These are phyloP conservation scores for Juglanconis oblonga DNA, from an alignment of 2,329 filamentous ascomycete genomes.

Conservation along the genomic window DNA sequence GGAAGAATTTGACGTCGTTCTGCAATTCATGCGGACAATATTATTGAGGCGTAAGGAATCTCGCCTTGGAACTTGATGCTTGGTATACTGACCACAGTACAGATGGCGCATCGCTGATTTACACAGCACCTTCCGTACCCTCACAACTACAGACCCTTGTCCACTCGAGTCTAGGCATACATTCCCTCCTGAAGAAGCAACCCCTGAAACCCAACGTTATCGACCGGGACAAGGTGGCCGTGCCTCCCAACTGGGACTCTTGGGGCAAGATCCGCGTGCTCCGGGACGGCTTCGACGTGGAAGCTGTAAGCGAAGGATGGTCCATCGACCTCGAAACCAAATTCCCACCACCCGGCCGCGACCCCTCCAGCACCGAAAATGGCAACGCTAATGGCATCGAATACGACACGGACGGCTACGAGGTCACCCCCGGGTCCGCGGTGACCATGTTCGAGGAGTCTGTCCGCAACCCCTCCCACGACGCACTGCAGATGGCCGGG, in stretches of 20 bases:
- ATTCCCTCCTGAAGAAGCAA: constrained; percentile 74
- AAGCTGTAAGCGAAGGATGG: constrained; percentile 82
- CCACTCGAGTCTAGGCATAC: constrained; percentile 83
- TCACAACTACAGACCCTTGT: constrained; percentile 77
- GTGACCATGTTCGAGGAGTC: constrained; percentile 75
- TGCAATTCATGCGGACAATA: constrained; percentile 88
- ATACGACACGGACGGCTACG: constrained; percentile 26
- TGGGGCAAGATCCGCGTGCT: constrained; percentile 96
- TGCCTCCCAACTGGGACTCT: constrained; percentile 97
- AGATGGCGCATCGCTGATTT: constrained; percentile 84
- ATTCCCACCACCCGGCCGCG: constrained; percentile 32
- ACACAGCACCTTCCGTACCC: constrained; percentile 72
- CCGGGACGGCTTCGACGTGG: constrained; percentile 87
- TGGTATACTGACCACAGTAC: constrained; percentile 23
- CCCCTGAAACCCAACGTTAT: constrained; percentile 87
- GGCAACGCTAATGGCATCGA: constrained; percentile 23
- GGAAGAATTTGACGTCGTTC: constrained; percentile 91
- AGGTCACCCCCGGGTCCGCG: constrained; percentile 52
- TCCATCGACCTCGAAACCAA: constrained; percentile 72
- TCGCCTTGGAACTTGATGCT: constrained; percentile 1
- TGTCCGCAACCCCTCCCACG: constrained; percentile 70
- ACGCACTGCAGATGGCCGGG: constrained; percentile 55
- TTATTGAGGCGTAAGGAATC: constrained; percentile 72
- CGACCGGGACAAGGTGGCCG: constrained; percentile 88
- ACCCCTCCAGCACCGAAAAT: constrained; percentile 18